Base-by-base conservation (phyloP, 306 rosid genomes). In the Glycine soja region DNA sequence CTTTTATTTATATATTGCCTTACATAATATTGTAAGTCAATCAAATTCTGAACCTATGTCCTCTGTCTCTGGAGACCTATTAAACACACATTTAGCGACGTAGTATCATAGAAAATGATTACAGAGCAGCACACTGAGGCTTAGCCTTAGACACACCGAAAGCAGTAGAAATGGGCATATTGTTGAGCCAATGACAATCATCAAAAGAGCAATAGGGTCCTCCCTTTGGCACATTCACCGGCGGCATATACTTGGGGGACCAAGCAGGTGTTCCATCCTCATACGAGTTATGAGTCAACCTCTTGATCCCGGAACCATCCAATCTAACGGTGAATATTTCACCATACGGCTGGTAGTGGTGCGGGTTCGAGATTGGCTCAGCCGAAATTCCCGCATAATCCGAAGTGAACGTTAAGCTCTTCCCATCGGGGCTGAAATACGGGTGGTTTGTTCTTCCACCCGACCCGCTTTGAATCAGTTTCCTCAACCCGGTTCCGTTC, bases 201-300 rank as follows among this genome's bases (percentile, higher is more conserved):
- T 86, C 92, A 45, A 95, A 95, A 2, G 74, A 19, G 57, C 99
- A 95, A 8, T 77, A 83, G 2, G 87, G 82, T 42, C 89, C 87
- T 56, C 70, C 89, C 6, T 34, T 34, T 34, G 38, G 38, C 4
- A 93, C 91, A 58, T 90, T 80, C 0, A 61, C 62, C 0, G 97
- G 89, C 34, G 54, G 84, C 8, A 95, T 86, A 70, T 80, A 88
- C 10, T 65, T 85, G 0, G 90, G 89, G 0, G 89, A 79, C 98
- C 97, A 95, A 48, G 88, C 68, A 0, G 98, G 97, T 0, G 97
- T 95, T 70, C 97, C 98, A 75, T 95, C 94, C 85, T 95, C 97
- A 14, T 90, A 89, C 0, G 95, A 88, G 61, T 90, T 95, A 74
- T 95, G 97, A 0, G 97, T 91, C 80, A 91, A 62, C 65, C 98